Evolutionary conservation across 495 filamentous ascomycete species (phyloP), one percentile per base, ranked within the genome.

Genomic region (Podospora anserina): DNA sequence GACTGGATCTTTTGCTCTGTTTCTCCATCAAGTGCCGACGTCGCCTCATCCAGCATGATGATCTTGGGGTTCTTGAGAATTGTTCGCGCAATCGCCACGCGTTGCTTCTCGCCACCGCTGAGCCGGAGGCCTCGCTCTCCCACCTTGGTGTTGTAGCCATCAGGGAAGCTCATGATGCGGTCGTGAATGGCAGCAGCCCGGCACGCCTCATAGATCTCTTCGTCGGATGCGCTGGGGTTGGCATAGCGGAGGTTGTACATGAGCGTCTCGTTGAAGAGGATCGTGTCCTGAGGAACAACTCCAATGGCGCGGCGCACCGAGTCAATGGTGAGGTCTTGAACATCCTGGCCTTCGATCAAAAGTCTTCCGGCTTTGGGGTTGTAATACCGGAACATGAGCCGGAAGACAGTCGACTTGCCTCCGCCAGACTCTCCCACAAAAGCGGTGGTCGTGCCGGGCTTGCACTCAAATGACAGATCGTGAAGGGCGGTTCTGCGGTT

Each of bases 231-330:
- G 44, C 84, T 74, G 39, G 91, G 92, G 76, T 96, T 96, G 57
- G 96, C 96, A 76, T 99, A 99, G 78, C 89, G 92, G 65, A 99
- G 81, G 73, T 99, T 99, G 81, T 98, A 87, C 95, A 98, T 97
- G 66, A 99, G 78, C 0, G 91, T 91, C 78, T 98, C 95, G 76
- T 99, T 98, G 86, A 99, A 99, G 62, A 99, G 83, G 13, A 97
- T 89, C 1, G 94, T 97, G 73, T 99, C 95, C 77, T 99, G 95
- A 11, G 95, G 95, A 20, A 99, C 95, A 63, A 99, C 95, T 34
- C 95, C 95, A 74, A 98, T 97, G 73, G 92, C 89, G 58, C 85
- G 85, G 65, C 95, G 90, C 53, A 99, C 80, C n/a, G 92, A 96
- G 78, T 98, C 92, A 74, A 98, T 97, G 5, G 92, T 96, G 68